phyloP scores from a whole-genome alignment of 192 early-diverging fungal species.

The Gaertneriomyces sp. region DNA sequence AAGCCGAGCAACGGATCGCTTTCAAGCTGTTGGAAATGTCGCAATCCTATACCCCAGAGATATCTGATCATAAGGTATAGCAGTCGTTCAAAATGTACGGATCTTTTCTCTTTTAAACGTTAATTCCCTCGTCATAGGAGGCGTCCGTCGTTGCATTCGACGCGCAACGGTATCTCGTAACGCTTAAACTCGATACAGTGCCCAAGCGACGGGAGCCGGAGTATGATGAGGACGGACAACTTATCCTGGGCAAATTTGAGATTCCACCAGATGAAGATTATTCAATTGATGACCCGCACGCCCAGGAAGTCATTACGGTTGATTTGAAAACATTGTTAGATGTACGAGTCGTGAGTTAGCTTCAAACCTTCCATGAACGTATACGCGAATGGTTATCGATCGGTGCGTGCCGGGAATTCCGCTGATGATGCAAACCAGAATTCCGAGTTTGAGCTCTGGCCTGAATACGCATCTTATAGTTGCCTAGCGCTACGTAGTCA shows the following conservation, averaged over 20 bases:
- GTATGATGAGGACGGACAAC: slow-evolving; percentile 7
- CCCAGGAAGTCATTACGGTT: slow-evolving; percentile 3
- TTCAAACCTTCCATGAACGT: no score
- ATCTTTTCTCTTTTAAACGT: not conserved
- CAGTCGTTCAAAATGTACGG: not conserved
- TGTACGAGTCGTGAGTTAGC: not conserved
- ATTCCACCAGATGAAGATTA: slow-evolving; percentile 14
- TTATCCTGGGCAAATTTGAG: slow-evolving; percentile 9
- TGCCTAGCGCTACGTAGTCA: no score
- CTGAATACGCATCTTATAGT: no score
- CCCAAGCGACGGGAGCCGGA: not conserved
- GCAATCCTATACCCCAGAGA: slow-evolving; percentile 6
- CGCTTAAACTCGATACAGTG: slow-evolving; percentile 1
- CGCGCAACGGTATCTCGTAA: slow-evolving; percentile 1
- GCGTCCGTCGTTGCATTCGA: slow-evolving; percentile 12
- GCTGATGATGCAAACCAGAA: no score
- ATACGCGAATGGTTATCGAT: no score
- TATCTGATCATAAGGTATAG: slow-evolving; percentile 21
- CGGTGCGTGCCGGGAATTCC: no score
- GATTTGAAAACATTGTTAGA: not conserved
- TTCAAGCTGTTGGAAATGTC: slow-evolving; percentile 20
- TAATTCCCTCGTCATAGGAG: slow-evolving; percentile 4
- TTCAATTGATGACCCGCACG: not conserved
- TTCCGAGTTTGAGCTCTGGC: no score
- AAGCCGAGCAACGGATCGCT: slow-evolving; percentile 5